These are phyloP conservation scores for Taphrina flavorubra DNA, from an alignment of 1,139 yeast genomes.

Conservation along the genomic window DNA sequence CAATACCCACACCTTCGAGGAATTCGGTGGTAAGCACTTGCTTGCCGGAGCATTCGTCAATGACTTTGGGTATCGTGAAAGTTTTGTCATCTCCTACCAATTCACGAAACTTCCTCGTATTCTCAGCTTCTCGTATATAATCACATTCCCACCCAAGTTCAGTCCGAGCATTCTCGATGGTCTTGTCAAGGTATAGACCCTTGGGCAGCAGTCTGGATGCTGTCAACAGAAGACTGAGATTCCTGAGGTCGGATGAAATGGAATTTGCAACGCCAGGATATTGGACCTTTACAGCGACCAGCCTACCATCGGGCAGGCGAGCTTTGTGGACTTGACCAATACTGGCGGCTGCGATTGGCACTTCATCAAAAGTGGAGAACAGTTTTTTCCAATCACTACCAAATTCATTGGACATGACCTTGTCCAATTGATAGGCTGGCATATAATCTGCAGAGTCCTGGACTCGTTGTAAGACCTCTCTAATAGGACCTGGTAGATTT, in stretches of 20 bases:
- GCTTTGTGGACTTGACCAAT: slow-evolving; percentile 97
- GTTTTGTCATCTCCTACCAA: slow-evolving; percentile 68
- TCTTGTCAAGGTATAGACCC: slow-evolving; percentile 87
- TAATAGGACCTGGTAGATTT: slow-evolving; percentile 81
- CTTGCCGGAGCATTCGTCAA: slow-evolving; percentile 75
- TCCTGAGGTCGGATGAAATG: slow-evolving; percentile 91
- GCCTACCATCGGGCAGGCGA: slow-evolving; percentile 59
- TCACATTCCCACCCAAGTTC: slow-evolving; percentile 99
- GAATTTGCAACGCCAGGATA: slow-evolving; percentile 97
- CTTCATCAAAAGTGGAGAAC: slow-evolving; percentile 77
- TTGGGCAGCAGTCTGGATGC: slow-evolving; percentile 89
- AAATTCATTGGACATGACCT: slow-evolving; percentile 72
- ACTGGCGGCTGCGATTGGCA: slow-evolving; percentile 96
- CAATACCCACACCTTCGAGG: slow-evolving; percentile 82
- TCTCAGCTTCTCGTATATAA: slow-evolving; percentile 85
- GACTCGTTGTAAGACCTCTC: slow-evolving; percentile 76
- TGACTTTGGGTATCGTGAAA: slow-evolving; percentile 81
- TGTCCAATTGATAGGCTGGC: slow-evolving; percentile 89
- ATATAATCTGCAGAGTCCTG: slow-evolving; percentile 95
- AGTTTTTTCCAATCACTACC: slow-evolving; percentile 77
- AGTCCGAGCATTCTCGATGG: slow-evolving; percentile 88
- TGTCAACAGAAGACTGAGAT: slow-evolving; percentile 75
- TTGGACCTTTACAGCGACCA: slow-evolving; percentile 94
- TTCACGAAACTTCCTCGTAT: slow-evolving; percentile 70
- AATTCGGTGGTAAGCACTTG: slow-evolving; percentile 89